Conservation (phyloP, 768 basidiomycete genomes). For the Filobasidium floriforme region DNA sequence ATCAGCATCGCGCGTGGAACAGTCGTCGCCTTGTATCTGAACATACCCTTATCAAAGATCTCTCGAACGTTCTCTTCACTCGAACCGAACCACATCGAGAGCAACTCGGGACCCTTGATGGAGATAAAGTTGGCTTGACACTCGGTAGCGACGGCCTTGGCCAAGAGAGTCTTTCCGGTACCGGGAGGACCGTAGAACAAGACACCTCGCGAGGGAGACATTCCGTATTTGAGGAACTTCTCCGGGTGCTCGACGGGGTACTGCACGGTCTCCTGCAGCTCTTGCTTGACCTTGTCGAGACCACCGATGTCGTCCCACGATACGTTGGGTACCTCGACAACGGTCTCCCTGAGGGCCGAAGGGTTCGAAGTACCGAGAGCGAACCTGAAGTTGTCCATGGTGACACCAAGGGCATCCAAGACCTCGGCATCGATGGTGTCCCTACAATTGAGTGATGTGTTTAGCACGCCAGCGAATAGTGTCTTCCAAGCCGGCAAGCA, state of each 20-base stretch:
- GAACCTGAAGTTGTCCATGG: slow-evolving; percentile 99
- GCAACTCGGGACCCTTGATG: slow-evolving; percentile 91
- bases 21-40: neutral
- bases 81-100: slow-evolving; percentile 98
- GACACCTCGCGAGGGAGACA: slow-evolving; percentile 99
- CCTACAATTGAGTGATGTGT: slow-evolving; percentile 81
- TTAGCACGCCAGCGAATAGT: neutral
- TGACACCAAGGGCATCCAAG: slow-evolving; percentile 95
- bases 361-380: slow-evolving; percentile 96
- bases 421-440: slow-evolving; percentile 99
- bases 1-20: neutral
- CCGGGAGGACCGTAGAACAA: slow-evolving; percentile 99
- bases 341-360: slow-evolving; percentile 96
- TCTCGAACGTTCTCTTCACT: slow-evolving; percentile 99
- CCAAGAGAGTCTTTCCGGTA: slow-evolving; percentile 98
- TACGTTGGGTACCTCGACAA: slow-evolving; percentile 96
- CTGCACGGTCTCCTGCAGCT: slow-evolving; percentile 97
- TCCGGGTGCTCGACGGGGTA: slow-evolving; percentile 99
- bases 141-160: slow-evolving; percentile 98
- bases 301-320: slow-evolving; percentile 99
- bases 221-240: slow-evolving; percentile 99
- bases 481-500: neutral
- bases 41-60: slow-evolving; percentile 77
- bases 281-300: slow-evolving; percentile 98
- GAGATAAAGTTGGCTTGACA: slow-evolving; percentile 99